A percentile compares a stretch with the other conserved stretches of the same genome.
Conservation (phyloP, 116 monocot genomes). For the Phalaenopsis hybrid region DNA sequence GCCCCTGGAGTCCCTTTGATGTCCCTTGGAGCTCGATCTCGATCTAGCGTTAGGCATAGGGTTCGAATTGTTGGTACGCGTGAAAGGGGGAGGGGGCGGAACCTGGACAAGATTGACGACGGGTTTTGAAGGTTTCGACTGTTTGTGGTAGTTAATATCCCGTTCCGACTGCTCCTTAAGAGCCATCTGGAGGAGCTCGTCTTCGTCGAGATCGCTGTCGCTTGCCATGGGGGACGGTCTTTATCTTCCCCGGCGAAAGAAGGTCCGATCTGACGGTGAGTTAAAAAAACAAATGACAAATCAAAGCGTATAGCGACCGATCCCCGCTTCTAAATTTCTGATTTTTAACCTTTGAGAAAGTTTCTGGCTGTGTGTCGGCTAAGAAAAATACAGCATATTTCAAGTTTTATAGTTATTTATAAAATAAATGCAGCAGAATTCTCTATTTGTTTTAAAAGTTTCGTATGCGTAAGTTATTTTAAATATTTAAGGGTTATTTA, state of each 20-base stretch:
- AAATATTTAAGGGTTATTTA: too few relatives aligned
- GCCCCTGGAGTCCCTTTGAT: constrained; percentile 16
- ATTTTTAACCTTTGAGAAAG: too few relatives aligned
- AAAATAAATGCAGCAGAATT: too few relatives aligned
- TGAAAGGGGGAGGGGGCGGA: constrained; percentile 36
- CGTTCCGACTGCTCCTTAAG: constrained; percentile 79
- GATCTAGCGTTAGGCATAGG: constrained; percentile 23
- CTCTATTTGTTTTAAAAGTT: too few relatives aligned
- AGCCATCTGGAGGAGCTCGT: constrained; percentile 95
- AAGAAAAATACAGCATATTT: too few relatives aligned
- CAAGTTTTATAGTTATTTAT: too few relatives aligned
- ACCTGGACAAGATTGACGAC: constrained; percentile 86
- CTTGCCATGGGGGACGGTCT: background rate
- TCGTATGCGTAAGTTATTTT: too few relatives aligned
- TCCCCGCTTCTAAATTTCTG: too few relatives aligned
- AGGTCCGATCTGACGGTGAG: background rate
- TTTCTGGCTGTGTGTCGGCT: too few relatives aligned
- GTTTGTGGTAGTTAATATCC: constrained; percentile 61
- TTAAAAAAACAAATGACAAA: background rate
- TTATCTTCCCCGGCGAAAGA: background rate
- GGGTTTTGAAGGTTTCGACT: constrained; percentile 34
- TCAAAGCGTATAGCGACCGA: too few relatives aligned
- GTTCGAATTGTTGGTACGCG: constrained; percentile 10
- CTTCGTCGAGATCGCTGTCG: constrained; percentile 67
- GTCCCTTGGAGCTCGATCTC: constrained; percentile 14